phyloP scores from a whole-genome alignment of 192 early-diverging fungal genomes.

The Coemansia sp. region DNA sequence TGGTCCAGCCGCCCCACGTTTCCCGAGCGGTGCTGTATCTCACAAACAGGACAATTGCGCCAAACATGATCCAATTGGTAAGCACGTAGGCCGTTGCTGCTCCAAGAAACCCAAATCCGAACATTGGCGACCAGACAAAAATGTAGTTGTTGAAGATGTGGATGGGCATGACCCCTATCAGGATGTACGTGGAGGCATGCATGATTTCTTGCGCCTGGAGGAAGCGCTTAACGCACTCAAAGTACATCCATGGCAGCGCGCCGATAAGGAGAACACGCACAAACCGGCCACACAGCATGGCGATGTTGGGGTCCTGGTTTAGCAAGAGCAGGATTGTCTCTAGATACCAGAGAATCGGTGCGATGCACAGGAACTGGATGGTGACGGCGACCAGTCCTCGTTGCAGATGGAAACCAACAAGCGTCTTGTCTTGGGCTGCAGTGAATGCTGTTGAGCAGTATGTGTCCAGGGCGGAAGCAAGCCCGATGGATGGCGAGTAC shows the following conservation, averaged over 20 bases:
- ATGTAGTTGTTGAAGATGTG: conserved; percentile 75
- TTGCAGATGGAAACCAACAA: conserved; percentile 77
- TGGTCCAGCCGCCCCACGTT: conserved; percentile 73
- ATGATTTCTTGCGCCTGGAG: conserved; percentile 91
- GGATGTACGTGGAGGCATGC: conserved; percentile 76
- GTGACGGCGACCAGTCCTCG: conserved; percentile 76
- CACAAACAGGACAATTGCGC: conserved; percentile 63
- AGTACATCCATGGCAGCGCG: conserved; percentile 71
- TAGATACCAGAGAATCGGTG: conserved; percentile 68
- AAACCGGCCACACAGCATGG: conserved; percentile 68
- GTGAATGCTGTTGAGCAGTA: conserved; percentile 74
- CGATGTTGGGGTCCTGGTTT: conserved; percentile 73
- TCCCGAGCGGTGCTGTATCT: conserved; percentile 56
- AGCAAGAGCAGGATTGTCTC: conserved; percentile 66
- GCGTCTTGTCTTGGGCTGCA: conserved; percentile 61
- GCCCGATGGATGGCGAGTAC: conserved; percentile 68
- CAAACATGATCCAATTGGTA: conserved; percentile 73
- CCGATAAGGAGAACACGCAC: conserved; percentile 70
- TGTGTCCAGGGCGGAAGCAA: conserved; percentile 74
- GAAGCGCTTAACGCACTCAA: conserved; percentile 85
- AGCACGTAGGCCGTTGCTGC: conserved; percentile 79
- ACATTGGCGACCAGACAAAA: conserved; percentile 73
- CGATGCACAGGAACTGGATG: conserved; percentile 70
- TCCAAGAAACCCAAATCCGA: conserved; percentile 77
- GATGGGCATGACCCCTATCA: conserved; percentile 68